Evolutionary conservation across 331 rosid species (phyloP).

Genomic region (Rosa hybrid): DNA sequence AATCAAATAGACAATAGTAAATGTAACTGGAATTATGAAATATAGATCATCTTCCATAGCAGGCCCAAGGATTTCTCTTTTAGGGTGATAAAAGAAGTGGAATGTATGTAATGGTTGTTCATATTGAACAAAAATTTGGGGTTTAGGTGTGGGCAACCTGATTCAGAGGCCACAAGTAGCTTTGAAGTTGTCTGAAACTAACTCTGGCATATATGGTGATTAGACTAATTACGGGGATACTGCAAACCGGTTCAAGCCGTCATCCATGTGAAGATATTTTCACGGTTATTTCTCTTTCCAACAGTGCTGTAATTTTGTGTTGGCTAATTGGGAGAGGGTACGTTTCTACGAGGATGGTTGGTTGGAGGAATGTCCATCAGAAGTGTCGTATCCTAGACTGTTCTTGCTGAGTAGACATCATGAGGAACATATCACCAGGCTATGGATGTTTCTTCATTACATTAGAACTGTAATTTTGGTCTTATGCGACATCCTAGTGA

Average conservation of each 20-base stretch:
- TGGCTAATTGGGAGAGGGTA: neutral
- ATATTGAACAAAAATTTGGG: neutral
- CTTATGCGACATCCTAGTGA: neutral
- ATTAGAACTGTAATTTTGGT: neutral
- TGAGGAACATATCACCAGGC: neutral
- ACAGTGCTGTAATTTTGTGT: neutral
- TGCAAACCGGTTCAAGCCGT: neutral
- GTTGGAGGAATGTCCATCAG: neutral
- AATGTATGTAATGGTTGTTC: neutral
- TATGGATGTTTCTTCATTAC: neutral
- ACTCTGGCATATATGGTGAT: neutral
- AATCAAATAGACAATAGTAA: neutral
- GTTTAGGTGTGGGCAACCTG: neutral
- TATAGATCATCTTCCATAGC: neutral
- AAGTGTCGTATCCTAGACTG: neutral
- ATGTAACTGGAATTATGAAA: slow-evolving; percentile 7
- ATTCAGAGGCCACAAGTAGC: neutral
- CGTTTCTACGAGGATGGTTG: neutral
- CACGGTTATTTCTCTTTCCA: neutral
- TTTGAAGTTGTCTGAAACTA: neutral
- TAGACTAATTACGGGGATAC: neutral
- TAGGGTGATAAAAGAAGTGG: neutral
- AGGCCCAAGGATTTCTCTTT: neutral
- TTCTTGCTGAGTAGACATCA: neutral
- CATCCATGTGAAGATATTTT: neutral